These are phyloP conservation scores for Chiua virens DNA, from an alignment of 768 basidiomycete species.

Conservation along the genomic window DNA sequence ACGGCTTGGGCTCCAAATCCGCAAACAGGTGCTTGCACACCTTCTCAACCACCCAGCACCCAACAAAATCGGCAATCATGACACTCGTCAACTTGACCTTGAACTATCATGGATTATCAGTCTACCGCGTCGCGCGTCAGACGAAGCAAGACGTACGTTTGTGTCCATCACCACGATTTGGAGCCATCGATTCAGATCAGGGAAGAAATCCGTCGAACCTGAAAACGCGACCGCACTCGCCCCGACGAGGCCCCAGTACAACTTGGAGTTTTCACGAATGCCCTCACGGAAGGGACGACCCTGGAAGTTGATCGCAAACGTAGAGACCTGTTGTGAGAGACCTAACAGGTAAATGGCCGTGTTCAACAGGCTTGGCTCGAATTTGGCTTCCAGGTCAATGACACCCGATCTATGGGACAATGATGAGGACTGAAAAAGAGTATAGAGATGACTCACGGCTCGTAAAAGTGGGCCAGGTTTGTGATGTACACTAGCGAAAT, in stretches of 20 bases:
- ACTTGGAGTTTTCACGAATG: slow-evolving; percentile 91
- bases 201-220: slow-evolving; percentile 92
- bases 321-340: slow-evolving; percentile 96
- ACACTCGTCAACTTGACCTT: slow-evolving; percentile 69
- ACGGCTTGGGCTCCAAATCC: slow-evolving; percentile 77
- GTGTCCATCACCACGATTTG: slow-evolving; percentile 91
- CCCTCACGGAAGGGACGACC: slow-evolving; percentile 98
- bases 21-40: slow-evolving; percentile 87
- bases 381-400: slow-evolving; percentile 95
- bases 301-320: slow-evolving; percentile 98
- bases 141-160: slow-evolving; percentile 48
- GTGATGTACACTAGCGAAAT: slow-evolving; percentile 91
- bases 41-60: slow-evolving; percentile 83
- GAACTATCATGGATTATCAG: slow-evolving; percentile 70
- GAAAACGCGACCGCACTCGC: slow-evolving; percentile 90
- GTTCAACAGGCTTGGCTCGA: slow-evolving; percentile 92
- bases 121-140: too few relatives aligned
- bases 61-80: slow-evolving; percentile 88
- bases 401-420: slow-evolving; percentile 51
- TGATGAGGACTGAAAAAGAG: background rate
- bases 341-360: slow-evolving; percentile 96
- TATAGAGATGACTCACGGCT: slow-evolving; percentile 55
- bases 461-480: slow-evolving; percentile 70
- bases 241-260: slow-evolving; percentile 90
- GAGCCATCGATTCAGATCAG: slow-evolving; percentile 94